A percentile compares a stretch with the other conserved stretches of the same genome.
phyloP scores from a whole-genome alignment of 805 yeast species.

The Candida succiphila region DNA sequence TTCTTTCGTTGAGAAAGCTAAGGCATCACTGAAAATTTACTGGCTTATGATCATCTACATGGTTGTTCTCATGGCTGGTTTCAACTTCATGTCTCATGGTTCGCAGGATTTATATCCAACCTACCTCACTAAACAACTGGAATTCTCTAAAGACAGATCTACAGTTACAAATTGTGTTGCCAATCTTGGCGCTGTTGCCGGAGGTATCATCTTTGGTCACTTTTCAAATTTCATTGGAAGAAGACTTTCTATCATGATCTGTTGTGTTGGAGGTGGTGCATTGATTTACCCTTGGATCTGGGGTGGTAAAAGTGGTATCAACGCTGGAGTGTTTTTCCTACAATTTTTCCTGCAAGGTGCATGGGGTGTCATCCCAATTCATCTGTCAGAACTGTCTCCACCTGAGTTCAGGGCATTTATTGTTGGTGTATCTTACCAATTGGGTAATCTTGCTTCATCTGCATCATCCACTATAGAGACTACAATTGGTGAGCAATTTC shows the following conservation, averaged over 20 bases:
- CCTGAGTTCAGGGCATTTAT: constrained; percentile 55
- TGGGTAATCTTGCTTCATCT: constrained; percentile 59
- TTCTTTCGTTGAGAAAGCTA: constrained; percentile 23
- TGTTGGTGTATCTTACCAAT: constrained; percentile 54
- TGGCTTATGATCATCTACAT: constrained; percentile 52
- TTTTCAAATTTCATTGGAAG: constrained; percentile 46
- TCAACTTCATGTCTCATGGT: constrained; percentile 55
- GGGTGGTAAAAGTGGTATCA: constrained; percentile 32
- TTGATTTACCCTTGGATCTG: constrained; percentile 57
- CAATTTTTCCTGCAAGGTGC: constrained; percentile 62
- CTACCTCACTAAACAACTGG: constrained; percentile 35
- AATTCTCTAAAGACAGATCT: constrained; percentile 29
- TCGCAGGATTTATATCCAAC: constrained; percentile 58
- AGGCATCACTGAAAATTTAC: constrained; percentile 30
- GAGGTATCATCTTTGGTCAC: constrained; percentile 49
- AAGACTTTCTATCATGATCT: constrained; percentile 39
- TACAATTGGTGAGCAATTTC: constrained; percentile 49
- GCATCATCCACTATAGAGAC: constrained; percentile 65
- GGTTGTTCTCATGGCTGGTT: constrained; percentile 52
- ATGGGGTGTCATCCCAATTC: constrained; percentile 60
- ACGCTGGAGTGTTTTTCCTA: constrained; percentile 51
- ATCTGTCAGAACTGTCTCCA: constrained; percentile 51
- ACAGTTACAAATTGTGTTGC: constrained; percentile 50
- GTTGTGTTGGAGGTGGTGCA: constrained; percentile 49
- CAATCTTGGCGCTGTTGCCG: constrained; percentile 47